A percentile compares a stretch with the other conserved stretches of the same genome.
These are phyloP conservation scores for Boechera stricta DNA, from an alignment of 345 rosid species.

Conservation along the genomic window DNA sequence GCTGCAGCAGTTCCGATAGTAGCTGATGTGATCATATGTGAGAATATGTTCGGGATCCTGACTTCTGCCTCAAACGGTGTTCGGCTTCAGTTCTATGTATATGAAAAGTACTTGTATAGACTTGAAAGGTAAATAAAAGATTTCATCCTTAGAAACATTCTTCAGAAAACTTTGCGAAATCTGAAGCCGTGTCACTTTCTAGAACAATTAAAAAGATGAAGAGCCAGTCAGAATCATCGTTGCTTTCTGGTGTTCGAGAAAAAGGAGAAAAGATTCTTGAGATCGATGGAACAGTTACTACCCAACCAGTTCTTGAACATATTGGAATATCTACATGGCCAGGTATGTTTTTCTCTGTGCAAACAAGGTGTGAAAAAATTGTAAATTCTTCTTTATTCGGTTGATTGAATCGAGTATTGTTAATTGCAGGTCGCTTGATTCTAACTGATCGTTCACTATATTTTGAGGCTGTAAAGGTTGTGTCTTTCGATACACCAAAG, in stretches of 20 bases:
- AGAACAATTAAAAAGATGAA: conserved; percentile 84
- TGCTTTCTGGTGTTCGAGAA: conserved; percentile 69
- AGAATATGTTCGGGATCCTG: conserved; percentile 80
- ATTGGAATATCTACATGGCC: conserved; percentile 95
- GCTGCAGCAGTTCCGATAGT: conserved; percentile 89
- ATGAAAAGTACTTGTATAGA: conserved; percentile 80
- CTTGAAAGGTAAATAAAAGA: conserved; percentile 66
- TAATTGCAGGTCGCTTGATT: conserved; percentile 71
- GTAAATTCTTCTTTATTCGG: neutral
- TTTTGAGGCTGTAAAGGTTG: conserved; percentile 89
- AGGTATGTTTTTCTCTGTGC: conserved; percentile 49
- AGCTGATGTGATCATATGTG: conserved; percentile 78
- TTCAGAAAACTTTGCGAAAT: neutral
- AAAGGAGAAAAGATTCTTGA: conserved; percentile 86
- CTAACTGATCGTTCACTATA: conserved; percentile 89
- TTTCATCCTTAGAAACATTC: neutral
- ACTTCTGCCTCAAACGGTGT: conserved; percentile 58
- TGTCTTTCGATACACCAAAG: conserved; percentile 87
- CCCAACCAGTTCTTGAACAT: conserved; percentile 98
- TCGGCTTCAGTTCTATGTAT: conserved; percentile 75
- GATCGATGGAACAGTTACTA: conserved; percentile 90
- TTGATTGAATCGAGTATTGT: neutral
- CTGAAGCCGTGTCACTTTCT: conserved; percentile 19
- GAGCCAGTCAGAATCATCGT: conserved; percentile 80
- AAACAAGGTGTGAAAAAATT: neutral